These are phyloP conservation scores for Parsonsia alboflavescens DNA, from an alignment of 257 asterid species.

Conservation along the genomic window DNA sequence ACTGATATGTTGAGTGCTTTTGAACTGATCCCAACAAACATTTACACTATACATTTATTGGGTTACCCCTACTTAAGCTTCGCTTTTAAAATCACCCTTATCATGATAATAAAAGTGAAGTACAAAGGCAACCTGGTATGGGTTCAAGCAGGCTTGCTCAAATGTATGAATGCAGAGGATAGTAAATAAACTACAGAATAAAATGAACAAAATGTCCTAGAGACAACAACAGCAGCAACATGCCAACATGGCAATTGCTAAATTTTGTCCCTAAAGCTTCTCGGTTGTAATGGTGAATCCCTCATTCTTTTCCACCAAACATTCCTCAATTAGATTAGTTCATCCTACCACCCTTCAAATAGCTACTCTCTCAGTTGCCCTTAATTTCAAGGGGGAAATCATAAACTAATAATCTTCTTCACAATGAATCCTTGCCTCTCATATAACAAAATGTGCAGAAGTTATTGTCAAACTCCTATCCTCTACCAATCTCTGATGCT, in stretches of 20 bases:
- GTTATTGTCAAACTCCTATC: neutral
- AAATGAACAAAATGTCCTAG: neutral
- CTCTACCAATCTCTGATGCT: no score
- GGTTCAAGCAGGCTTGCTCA: neutral
- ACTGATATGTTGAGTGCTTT: neutral
- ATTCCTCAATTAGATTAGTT: neutral
- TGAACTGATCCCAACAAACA: neutral
- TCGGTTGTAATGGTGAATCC: neutral
- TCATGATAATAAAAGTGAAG: neutral
- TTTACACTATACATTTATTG: neutral
- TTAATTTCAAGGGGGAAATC: neutral
- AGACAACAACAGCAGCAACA: neutral
- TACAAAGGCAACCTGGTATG: neutral
- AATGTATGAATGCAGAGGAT: neutral
- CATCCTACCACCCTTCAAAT: neutral
- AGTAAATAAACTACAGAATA: neutral
- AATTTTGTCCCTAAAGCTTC: neutral
- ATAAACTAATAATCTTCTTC: neutral
- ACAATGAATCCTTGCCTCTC: neutral
- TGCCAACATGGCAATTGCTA: neutral
- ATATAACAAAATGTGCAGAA: neutral
- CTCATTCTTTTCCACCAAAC: neutral
- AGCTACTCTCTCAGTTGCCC: neutral
- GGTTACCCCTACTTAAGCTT: neutral
- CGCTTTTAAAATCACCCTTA: neutral